Base-by-base conservation (phyloP, 169 alveolate species). In the Plasmodium malariae region DNA sequence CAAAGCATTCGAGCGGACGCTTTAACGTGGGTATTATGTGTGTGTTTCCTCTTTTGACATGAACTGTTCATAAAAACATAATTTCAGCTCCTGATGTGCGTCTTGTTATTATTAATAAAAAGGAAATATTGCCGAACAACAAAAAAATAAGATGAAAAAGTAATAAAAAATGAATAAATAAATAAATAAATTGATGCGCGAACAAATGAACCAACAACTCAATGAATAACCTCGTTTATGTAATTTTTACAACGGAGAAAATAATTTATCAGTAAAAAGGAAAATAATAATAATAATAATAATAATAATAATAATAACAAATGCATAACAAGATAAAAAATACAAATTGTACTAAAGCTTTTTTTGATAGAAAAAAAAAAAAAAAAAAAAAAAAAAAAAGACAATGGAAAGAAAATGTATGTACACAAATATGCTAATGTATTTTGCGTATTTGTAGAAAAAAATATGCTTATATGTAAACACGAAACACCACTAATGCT, bases 331-430 rank as follows among this genome's bases (percentile, higher is more conserved):
- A n/a, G 14, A 51, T 9, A n/a, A 51, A 51, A 51, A 40, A 9
- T 9, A 40, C 5, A 40, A 40, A 40, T 9, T 5, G 5, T 9
- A 40, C 9, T 5, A 9, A 40, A 40, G 9, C 51, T 6, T 40
- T 40, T 40, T 5, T 9, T 40, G 51, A 40, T 6, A 40, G 51
- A 51, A n/a, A 51, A 51, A 51, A 51, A 51, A n/a, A n/a, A 51
- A 51, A 51, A 51, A 51, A n/a, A n/a, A 51, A 51, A 51, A 51
- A n/a, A 51, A 51, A 51, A 51, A 51, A n/a, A 51, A 5, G 9
- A 28, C 40, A 26, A 60, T 24, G 6, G 45, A 60, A 51, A 3
- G 14, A 11, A 51, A 51, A 51, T 51, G 62, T 51, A 51, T 51
- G 21, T 51, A 51, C 62, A 55, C 65, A 19, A 11, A 55, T 54